Base-by-base conservation (phyloP, 2,329 filamentous ascomycete species). In the Pochonia chlamydosporia region DNA sequence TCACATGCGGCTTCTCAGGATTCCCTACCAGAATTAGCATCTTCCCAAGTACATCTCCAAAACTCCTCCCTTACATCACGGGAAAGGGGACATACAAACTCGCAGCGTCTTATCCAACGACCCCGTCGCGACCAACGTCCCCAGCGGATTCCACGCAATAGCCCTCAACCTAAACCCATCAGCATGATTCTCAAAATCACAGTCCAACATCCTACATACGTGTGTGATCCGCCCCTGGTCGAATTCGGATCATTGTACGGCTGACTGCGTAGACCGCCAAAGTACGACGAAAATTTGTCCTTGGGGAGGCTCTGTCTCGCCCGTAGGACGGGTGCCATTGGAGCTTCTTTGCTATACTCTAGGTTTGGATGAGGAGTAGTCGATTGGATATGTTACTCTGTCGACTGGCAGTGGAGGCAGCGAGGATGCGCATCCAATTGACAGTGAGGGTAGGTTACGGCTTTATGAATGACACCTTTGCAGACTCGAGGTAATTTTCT, bases 61-160 rank as follows among this genome's bases (percentile, higher is more conserved):
- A 25, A 28, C 40, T 14, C 5, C 13, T 43, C 31, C 25, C 6
- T 16, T 5, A 10, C n/a, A 5, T n/a, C 8, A 28, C 20, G 21
- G 23, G n/a, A 25, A 14, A 43, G 10, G 44, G 30, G 8, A 73
- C 78, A 61, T 61, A 82, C 87, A 92, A 41, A 91, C 84, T 57
- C 87, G 81, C 46, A 92, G 67, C 8, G 79, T 86, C 55, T 78
- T 81, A 59, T 89, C 84, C 21, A 75, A 71, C 5, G 85, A 79
- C 3, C 89, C 90, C 1, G 91, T 95, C 1, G 92, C 92, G 51
- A 97, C 82, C 50, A 93, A 74, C 8, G 81, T 86, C 28, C 92
- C 90, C 0, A 88, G 74, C 0, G 91, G 88, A 54, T 92, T 96
- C 92, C 92, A 97, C 33, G 87, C 84, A 54, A 97, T 84, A 2